These are phyloP conservation scores for Hansenula anomala DNA, from an alignment of 1,139 yeast species.

Conservation along the genomic window DNA sequence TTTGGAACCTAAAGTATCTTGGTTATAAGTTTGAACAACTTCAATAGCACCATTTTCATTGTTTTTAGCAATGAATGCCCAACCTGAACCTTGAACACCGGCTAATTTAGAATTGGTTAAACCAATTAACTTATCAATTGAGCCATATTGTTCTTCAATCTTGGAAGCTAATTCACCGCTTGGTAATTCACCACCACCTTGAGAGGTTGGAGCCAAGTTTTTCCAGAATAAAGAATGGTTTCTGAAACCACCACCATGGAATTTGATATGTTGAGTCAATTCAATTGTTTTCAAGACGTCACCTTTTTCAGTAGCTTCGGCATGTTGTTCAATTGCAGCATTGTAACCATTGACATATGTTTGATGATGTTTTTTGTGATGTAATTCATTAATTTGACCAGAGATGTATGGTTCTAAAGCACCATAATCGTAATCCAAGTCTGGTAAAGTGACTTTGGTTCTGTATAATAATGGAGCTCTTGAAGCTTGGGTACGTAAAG, in stretches of 20 bases:
- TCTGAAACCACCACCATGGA: constrained; percentile 93
- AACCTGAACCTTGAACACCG: constrained; percentile 95
- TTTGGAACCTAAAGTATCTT: constrained; percentile 78
- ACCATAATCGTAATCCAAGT: constrained; percentile 79
- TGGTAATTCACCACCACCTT: constrained; percentile 87
- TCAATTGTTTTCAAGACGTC: constrained; percentile 65
- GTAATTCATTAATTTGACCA: constrained; percentile 85
- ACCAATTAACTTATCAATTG: constrained; percentile 65
- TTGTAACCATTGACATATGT: constrained; percentile 90
- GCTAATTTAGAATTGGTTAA: constrained; percentile 77
- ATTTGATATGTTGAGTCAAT: constrained; percentile 77
- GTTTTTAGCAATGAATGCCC: constrained; percentile 95
- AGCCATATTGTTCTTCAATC: constrained; percentile 66
- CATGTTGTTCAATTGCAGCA: constrained; percentile 72
- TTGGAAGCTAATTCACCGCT: constrained; percentile 56
- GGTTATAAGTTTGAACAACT: constrained; percentile 83
- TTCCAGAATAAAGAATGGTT: constrained; percentile 91
- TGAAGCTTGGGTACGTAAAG: constrained; percentile 9
- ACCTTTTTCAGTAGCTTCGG: constrained; percentile 62
- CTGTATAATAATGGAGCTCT: constrained; percentile 27
- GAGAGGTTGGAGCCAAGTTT: constrained; percentile 75
- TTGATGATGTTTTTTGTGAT: constrained; percentile 92
- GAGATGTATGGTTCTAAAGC: constrained; percentile 91
- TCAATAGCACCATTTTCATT: constrained; percentile 77
- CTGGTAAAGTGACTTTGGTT: constrained; percentile 77